Conservation (phyloP, 148 eudicot species). For the Polygonum maritimum region DNA sequence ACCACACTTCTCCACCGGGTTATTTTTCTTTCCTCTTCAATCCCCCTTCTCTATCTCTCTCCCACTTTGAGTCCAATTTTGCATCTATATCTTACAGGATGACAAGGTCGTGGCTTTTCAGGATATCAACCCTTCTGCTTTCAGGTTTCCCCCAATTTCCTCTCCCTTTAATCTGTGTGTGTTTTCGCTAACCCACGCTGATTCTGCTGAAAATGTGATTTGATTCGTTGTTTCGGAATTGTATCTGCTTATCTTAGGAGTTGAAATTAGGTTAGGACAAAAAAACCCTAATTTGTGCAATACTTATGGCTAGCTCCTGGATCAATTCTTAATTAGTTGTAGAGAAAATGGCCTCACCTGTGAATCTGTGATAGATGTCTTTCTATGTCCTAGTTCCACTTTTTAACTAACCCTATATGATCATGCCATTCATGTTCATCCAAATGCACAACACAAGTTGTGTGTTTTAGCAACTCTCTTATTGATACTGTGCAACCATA, state of each 20-base stretch:
- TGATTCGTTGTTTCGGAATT: background rate
- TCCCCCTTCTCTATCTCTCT: slow-evolving; percentile 1
- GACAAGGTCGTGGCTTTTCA: slow-evolving; percentile 70
- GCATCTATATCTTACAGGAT: slow-evolving; percentile 37
- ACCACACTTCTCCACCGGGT: slow-evolving; percentile 58
- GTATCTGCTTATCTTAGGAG: background rate
- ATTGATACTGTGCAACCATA: background rate
- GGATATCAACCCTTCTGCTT: slow-evolving; percentile 76
- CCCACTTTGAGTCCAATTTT: background rate
- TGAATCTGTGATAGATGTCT: background rate
- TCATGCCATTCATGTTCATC: background rate
- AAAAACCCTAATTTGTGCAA: background rate
- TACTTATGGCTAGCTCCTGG: background rate
- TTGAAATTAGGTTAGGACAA: background rate
- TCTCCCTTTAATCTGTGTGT: background rate
- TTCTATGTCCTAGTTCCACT: background rate
- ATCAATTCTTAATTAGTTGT: background rate
- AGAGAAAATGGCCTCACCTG: background rate
- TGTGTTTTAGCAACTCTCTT: background rate
- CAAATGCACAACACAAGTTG: background rate
- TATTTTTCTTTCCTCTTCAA: background rate
- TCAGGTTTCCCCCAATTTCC: slow-evolving; percentile 19
- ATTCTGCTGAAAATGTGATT: background rate
- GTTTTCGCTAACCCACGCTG: background rate
- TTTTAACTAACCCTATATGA: background rate